Percentiles rank a stretch among this genome's conserved stretches.
phyloP scores from a whole-genome alignment of 2,329 filamentous ascomycete genomes.

The Aspergillus aculeatinus region DNA sequence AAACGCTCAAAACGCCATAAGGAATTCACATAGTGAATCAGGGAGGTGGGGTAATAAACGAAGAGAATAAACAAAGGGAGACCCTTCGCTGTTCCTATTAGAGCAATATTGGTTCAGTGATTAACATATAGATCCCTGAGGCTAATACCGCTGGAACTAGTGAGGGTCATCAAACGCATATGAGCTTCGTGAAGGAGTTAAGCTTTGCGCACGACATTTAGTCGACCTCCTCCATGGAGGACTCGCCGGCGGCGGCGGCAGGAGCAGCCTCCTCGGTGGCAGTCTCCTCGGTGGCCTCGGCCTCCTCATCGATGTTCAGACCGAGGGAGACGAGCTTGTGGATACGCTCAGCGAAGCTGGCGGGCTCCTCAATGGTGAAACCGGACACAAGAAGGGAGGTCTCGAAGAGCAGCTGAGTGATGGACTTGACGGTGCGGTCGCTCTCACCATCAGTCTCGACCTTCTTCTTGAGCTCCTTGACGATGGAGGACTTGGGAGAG shows the following conservation, averaged over 20 bases:
- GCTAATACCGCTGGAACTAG: conserved; percentile 17
- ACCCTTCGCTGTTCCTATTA: conserved; percentile 16
- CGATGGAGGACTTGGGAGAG: conserved; percentile 95
- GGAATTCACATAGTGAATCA: conserved; percentile 19
- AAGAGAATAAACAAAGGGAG: conserved; percentile 9
- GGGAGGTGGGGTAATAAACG: conserved; percentile 6
- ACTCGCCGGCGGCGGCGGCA: conserved; percentile 71
- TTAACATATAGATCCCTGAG: conserved; percentile 3
- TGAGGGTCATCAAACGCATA: conserved; percentile 12
- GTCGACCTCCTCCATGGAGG: conserved; percentile 99
- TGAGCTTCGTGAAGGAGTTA: conserved; percentile 16
- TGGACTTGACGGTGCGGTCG: conserved; percentile 98
- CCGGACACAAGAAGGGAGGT: conserved; percentile 97
- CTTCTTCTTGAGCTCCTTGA: conserved; percentile 99
- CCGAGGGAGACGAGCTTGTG: conserved; percentile 99
- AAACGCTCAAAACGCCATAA: conserved; percentile 28
- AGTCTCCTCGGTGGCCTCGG: conserved; percentile 64
- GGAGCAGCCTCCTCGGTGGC: conserved; percentile 58
- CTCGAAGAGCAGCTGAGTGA: conserved; percentile 97
- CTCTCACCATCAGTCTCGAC: conserved; percentile 96
- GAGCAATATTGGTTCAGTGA: conserved; percentile 15
- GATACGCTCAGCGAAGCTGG: conserved; percentile 96
- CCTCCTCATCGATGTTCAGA: conserved; percentile 93
- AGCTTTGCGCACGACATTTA: conserved; percentile 51
- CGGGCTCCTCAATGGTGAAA: conserved; percentile 99